A percentile compares a stretch with the other conserved stretches of the same genome.
phyloP scores from a whole-genome alignment of 176 grass and related monocot genomes.

The Pontederia paniculata region DNA sequence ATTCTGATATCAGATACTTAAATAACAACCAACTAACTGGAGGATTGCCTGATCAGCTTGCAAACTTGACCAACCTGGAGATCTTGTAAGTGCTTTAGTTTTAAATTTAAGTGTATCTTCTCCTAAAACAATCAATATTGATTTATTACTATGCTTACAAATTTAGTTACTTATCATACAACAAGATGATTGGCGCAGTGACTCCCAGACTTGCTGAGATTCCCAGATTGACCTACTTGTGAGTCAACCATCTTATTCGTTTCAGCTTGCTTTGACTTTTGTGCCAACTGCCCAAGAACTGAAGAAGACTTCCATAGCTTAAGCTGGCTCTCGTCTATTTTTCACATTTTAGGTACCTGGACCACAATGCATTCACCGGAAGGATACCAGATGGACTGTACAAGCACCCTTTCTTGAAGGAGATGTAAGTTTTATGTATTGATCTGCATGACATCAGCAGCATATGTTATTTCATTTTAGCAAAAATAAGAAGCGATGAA shows the following conservation, averaged over 20 bases:
- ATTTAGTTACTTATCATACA: slow-evolving; percentile 62
- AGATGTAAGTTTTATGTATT: slow-evolving; percentile 51
- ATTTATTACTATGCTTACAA: no score
- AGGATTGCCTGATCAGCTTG: slow-evolving; percentile 86
- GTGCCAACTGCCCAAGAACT: not conserved
- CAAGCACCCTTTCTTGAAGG: slow-evolving; percentile 79
- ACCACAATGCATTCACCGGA: slow-evolving; percentile 83
- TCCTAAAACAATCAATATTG: no score
- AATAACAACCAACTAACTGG: slow-evolving; percentile 84
- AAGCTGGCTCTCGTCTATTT: not conserved
- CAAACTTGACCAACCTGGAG: slow-evolving; percentile 87
- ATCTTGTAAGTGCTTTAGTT: slow-evolving; percentile 53
- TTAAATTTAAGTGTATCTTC: not conserved
- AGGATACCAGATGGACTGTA: slow-evolving; percentile 87
- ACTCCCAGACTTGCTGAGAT: slow-evolving; percentile 63
- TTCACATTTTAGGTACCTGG: slow-evolving; percentile 45
- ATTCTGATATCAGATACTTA: slow-evolving; percentile 40
- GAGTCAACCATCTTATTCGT: slow-evolving; percentile 16
- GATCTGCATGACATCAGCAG: not conserved
- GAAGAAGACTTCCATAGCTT: not conserved
- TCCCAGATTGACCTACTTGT: slow-evolving; percentile 85
- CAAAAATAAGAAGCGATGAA: slow-evolving; percentile 3
- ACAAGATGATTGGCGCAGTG: slow-evolving; percentile 80
- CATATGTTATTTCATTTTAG: not conserved
- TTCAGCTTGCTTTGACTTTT: not conserved